Base-by-base conservation (phyloP, 331 rosid genomes). In the Rhamnella rubrinervis region DNA sequence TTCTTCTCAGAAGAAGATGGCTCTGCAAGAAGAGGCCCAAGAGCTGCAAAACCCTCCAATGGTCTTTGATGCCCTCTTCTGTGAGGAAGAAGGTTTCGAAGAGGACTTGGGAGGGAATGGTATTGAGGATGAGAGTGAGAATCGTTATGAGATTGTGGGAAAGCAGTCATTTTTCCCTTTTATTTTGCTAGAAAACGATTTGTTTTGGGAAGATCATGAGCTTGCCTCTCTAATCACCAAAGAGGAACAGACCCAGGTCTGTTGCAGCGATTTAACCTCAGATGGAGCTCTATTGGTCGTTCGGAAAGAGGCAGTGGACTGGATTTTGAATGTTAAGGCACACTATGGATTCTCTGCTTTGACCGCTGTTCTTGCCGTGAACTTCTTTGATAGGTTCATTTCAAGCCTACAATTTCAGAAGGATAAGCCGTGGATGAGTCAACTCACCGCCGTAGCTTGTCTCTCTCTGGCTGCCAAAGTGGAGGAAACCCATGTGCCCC, bases 391-490 rank as follows among this genome's bases (percentile, higher is more conserved):
- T 84, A 77, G 97, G 61, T 93, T 91, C 80, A 63, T 80, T 78
- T 74, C 85, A 2, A 84, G 87, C 80, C 58, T 60, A 8, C 75
- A 25, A 71, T 81, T 85, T 44, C 92, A 85, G 66, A 78, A 69
- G 50, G 96, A 93, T 31, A 87, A 84, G 78, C 95, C 89, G 2
- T 90, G 97, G 98, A 90, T 85, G 96, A 76, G 85, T 23, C 98
- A 90, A 69, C 96, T 93, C 40, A 69, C 83, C n/a, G 87, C 92
- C 0, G 92, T 91, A 63, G 86, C 98, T 52, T 93, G 96, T 73
- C 80, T 93, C 65, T 88, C 95, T 18, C 81, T 93, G 38, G 98
- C 98, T 79, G 92, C 96, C 28, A 93, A 93, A 68, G 84, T 86
- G 80, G 98, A 93, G 70, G 98, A 93, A 74, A 88, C 89, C 70